A percentile compares a stretch with the other conserved stretches of the same genome.
These are phyloP conservation scores for Tetracentron sinense DNA, from an alignment of 164 flowering plant genomes.

Conservation along the genomic window DNA sequence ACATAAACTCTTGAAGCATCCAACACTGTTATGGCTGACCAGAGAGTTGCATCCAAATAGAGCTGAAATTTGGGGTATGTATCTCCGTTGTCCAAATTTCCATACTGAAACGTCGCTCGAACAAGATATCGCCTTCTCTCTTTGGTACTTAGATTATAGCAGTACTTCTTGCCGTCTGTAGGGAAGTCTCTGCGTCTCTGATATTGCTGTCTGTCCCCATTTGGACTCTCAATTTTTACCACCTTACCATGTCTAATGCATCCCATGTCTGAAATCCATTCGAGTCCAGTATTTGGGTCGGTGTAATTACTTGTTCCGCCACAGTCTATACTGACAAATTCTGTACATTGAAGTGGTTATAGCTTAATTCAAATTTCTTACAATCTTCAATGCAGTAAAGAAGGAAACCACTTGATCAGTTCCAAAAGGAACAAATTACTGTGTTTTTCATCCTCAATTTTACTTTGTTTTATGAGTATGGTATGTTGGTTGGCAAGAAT, in stretches of 20 bases:
- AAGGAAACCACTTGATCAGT: background rate
- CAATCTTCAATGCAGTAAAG: background rate
- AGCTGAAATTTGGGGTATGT: slow-evolving; percentile 76
- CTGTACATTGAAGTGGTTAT: slow-evolving; percentile 38
- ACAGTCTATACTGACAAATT: slow-evolving; percentile 89
- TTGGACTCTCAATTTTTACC: slow-evolving; percentile 28
- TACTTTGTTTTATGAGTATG: background rate
- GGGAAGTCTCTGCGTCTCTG: slow-evolving; percentile 68
- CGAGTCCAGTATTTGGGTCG: slow-evolving; percentile 59
- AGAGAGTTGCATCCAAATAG: slow-evolving; percentile 75
- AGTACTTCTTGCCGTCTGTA: slow-evolving; percentile 62
- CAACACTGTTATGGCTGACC: slow-evolving; percentile 63
- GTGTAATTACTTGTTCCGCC: slow-evolving; percentile 68
- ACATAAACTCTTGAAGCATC: slow-evolving; percentile 65
- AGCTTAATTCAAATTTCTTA: background rate
- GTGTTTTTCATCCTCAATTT: background rate
- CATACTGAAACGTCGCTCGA: slow-evolving; percentile 82
- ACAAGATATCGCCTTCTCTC: slow-evolving; percentile 75
- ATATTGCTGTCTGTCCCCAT: slow-evolving; percentile 40
- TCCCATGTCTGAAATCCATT: slow-evolving; percentile 66
- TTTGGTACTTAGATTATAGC: slow-evolving; percentile 56
- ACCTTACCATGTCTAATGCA: slow-evolving; percentile 43
- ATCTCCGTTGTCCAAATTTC: slow-evolving; percentile 40
- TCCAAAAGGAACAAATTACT: slow-evolving; percentile 1
- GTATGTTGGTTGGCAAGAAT: background rate